Evolutionary conservation across 306 rosid species (phyloP), one percentile per base, ranked within the genome.

Genomic region (Inga oerstediana): DNA sequence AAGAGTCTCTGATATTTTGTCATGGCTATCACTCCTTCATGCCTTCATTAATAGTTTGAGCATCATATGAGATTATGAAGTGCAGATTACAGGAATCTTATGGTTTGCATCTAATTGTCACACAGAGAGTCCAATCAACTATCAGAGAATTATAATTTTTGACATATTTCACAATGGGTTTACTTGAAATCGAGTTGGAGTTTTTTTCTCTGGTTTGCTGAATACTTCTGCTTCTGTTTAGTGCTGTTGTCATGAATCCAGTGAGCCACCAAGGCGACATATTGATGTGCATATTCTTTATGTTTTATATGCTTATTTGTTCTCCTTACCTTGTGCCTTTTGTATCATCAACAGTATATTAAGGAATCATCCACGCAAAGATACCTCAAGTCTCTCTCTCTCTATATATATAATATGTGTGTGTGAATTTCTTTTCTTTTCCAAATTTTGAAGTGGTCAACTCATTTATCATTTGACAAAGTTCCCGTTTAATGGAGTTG

Each of bases 311-410:
- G 75, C n/a, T 43, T 43, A 7, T 44, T n/a, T 49, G 62, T 74
- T 49, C 44, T 32, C 77, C 58, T 46, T 74, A 59, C 52, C 66
- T 32, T 51, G 10, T 74, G 66, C 78, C 44, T 52, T 74, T 51
- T 35, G 35, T 74, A 52, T 30, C 10, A 13, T 52, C 46, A 15
- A 59, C 22, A 27, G 45, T 22, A 74, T 27, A 16, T 32, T 4
- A 51, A 32, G 43, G 30, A 74, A 74, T 30, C 30, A 24, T 74
- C 24, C 45, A 9, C 34, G 19, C 27, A 74, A 74, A 74, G 46
- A 51, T 51, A 74, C 64, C 30, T 49, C 27, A 74, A 17, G 43
- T 72, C 76, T 45, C 76, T 52, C 59, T 52, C 59, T 44, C 41
- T 30, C 39, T 61, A 4, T 61, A 2, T 27, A 2, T 46, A 4